A percentile compares a stretch with the other conserved stretches of the same genome.
These are phyloP conservation scores for Miscanthus lutarioriparius DNA, from an alignment of 176 grass and related monocot genomes.

Conservation along the genomic window DNA sequence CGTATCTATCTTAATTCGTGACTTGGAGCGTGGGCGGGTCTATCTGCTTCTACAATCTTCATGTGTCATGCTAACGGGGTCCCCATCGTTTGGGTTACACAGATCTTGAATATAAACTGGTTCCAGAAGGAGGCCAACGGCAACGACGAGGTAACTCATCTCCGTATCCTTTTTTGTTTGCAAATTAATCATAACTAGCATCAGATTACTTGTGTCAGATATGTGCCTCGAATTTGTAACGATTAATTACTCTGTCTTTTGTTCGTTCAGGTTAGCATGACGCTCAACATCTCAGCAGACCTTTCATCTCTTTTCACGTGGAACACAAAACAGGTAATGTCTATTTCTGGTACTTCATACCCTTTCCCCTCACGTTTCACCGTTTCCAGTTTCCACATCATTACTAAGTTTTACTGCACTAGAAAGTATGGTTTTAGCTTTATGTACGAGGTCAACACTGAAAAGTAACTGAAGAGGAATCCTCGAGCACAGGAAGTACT, in stretches of 20 bases:
- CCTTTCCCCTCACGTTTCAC: not conserved
- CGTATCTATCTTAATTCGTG: not conserved
- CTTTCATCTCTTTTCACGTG: slow-evolving; percentile 96
- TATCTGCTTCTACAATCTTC: slow-evolving; percentile 4
- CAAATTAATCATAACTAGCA: not conserved
- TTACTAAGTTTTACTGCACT: not conserved
- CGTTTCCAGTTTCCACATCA: not conserved
- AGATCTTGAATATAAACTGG: slow-evolving; percentile 98
- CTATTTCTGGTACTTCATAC: not conserved
- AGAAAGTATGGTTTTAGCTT: not conserved
- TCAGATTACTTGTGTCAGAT: not conserved
- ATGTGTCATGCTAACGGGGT: slow-evolving; percentile 5
- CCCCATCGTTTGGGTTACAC: not conserved
- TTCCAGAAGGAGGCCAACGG: slow-evolving; percentile 96
- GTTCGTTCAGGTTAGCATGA: slow-evolving; percentile 81
- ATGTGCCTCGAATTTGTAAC: not conserved
- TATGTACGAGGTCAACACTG: not conserved
- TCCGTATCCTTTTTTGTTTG: not conserved
- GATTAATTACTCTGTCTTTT: not conserved
- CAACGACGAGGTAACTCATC: slow-evolving; percentile 81
- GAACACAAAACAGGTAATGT: slow-evolving; percentile 94
- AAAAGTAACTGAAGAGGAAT: not conserved
- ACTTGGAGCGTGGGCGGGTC: not conserved
- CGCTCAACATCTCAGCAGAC: slow-evolving; percentile 89
- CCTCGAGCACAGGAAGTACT: not conserved